Percentiles rank a stretch among this genome's conserved stretches.
These are phyloP conservation scores for Tricladium varicosporioides DNA, from an alignment of 2,329 filamentous ascomycete species.

Conservation along the genomic window DNA sequence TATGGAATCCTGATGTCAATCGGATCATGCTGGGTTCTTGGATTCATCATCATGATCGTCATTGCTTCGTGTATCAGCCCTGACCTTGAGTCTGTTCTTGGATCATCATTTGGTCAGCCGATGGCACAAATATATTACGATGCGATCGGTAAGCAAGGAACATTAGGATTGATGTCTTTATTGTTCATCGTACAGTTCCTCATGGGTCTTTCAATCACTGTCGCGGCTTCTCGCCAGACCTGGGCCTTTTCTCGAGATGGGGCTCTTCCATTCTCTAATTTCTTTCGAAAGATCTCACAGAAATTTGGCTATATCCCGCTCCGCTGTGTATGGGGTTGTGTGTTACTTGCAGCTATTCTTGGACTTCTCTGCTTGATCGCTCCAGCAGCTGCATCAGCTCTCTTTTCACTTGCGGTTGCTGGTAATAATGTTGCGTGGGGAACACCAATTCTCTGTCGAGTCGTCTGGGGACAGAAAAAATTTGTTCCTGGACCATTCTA, in stretches of 20 bases:
- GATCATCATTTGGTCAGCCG: conserved; percentile 54
- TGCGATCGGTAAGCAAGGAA: conserved; percentile 56
- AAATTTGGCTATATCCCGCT: conserved; percentile 56
- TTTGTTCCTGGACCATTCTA: conserved; percentile 60
- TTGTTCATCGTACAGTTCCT: conserved; percentile 61
- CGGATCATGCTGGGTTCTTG: conserved; percentile 53
- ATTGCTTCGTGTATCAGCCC: conserved; percentile 55
- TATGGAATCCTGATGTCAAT: conserved; percentile 58
- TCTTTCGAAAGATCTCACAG: conserved; percentile 52
- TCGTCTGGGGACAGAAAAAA: conserved; percentile 55
- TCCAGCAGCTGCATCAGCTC: conserved; percentile 53
- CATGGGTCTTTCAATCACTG: conserved; percentile 57
- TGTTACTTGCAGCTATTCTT: conserved; percentile 48
- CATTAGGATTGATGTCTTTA: conserved; percentile 56
- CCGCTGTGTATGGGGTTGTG: conserved; percentile 53
- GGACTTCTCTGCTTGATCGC: conserved; percentile 59
- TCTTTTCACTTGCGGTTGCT: conserved; percentile 59
- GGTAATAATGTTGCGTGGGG: conserved; percentile 62
- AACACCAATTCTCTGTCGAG: conserved; percentile 54
- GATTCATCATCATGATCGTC: conserved; percentile 56
- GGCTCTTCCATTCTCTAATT: conserved; percentile 57
- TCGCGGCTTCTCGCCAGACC: conserved; percentile 57
- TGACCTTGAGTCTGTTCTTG: conserved; percentile 48
- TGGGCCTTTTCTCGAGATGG: conserved; percentile 65
- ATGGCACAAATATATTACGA: conserved; percentile 57